Conservation (phyloP, 2,329 filamentous ascomycete genomes). For the Apiospora aurea region DNA sequence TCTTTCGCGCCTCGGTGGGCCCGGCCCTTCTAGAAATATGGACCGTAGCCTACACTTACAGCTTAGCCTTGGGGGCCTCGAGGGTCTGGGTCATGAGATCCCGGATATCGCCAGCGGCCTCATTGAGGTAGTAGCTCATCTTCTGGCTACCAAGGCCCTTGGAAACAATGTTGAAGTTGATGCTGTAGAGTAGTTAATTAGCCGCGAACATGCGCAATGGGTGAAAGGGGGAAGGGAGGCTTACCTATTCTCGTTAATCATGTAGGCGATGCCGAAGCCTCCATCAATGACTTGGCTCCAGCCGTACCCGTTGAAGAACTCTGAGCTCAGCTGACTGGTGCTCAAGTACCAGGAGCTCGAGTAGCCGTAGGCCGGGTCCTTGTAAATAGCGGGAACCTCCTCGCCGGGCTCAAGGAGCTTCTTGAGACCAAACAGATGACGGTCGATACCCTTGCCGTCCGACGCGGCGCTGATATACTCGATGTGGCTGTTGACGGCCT, state of each 20-base stretch:
- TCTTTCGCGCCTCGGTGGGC: neutral
- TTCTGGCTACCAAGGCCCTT: slow-evolving; percentile 89
- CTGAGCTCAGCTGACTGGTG: slow-evolving; percentile 87
- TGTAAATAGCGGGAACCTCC: slow-evolving; percentile 81
- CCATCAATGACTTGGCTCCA: slow-evolving; percentile 98
- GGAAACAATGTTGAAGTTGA: slow-evolving; percentile 98
- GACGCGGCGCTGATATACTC: slow-evolving; percentile 91
- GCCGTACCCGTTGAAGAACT: slow-evolving; percentile 99
- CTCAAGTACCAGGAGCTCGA: slow-evolving; percentile 89
- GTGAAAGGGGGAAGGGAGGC: slow-evolving; percentile 30
- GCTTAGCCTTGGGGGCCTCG: slow-evolving; percentile 83
- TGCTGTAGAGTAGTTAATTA: slow-evolving; percentile 54
- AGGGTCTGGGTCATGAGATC: slow-evolving; percentile 84
- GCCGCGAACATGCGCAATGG: neutral
- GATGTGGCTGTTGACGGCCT: slow-evolving; percentile 80
- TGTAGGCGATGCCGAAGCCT: slow-evolving; percentile 97
- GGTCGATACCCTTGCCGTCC: slow-evolving; percentile 92
- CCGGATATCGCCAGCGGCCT: slow-evolving; percentile 88
- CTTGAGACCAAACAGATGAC: slow-evolving; percentile 97
- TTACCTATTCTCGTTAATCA: slow-evolving; percentile 98
- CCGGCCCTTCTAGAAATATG: neutral
- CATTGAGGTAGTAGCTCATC: slow-evolving; percentile 96
- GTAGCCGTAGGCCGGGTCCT: slow-evolving; percentile 86
- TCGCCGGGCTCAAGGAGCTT: slow-evolving; percentile 84
- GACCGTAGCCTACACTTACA: slow-evolving; percentile 73